These are phyloP conservation scores for Colletotrichum sp. DNA, from an alignment of 2,329 filamentous ascomycete species.

Conservation along the genomic window DNA sequence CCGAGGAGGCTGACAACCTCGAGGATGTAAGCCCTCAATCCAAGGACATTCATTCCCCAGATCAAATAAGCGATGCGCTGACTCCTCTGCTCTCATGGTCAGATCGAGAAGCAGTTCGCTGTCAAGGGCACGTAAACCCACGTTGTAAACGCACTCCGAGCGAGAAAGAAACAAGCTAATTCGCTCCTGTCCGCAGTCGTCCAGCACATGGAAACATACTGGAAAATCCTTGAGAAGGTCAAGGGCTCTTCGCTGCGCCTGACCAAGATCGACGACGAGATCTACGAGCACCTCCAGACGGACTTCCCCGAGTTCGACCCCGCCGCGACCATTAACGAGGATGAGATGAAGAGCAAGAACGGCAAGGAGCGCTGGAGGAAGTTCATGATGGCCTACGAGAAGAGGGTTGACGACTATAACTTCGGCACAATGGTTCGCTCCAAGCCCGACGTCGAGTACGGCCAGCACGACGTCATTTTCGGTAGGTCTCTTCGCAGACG, in stretches of 20 bases:
- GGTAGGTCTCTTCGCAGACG: conserved; percentile 53
- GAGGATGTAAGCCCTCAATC: conserved; percentile 52
- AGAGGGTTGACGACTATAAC: conserved; percentile 96
- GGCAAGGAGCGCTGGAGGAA: conserved; percentile 95
- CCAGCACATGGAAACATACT: conserved; percentile 96
- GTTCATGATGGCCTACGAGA: conserved; percentile 93
- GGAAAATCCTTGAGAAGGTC: conserved; percentile 90
- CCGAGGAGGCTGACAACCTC: conserved; percentile 60
- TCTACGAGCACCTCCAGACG: conserved; percentile 83
- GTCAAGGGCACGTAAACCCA: conserved; percentile 73
- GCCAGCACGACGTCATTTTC: conserved; percentile 89
- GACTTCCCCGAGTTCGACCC: conserved; percentile 96
- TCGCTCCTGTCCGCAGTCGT: conserved; percentile 60
- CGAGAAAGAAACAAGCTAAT: background rate
- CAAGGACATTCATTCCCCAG: background rate
- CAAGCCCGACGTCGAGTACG: conserved; percentile 82
- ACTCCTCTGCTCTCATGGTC: background rate
- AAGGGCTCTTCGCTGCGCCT: conserved; percentile 87
- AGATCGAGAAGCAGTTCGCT: conserved; percentile 99
- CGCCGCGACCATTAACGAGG: conserved; percentile 80
- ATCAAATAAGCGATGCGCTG: background rate
- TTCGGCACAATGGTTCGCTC: conserved; percentile 92
- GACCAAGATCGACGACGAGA: conserved; percentile 94
- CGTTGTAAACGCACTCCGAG: background rate
- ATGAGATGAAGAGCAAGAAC: conserved; percentile 95